Evolutionary conservation across 2,329 filamentous ascomycete genomes (phyloP).

Genomic region (Penicillium sp.): DNA sequence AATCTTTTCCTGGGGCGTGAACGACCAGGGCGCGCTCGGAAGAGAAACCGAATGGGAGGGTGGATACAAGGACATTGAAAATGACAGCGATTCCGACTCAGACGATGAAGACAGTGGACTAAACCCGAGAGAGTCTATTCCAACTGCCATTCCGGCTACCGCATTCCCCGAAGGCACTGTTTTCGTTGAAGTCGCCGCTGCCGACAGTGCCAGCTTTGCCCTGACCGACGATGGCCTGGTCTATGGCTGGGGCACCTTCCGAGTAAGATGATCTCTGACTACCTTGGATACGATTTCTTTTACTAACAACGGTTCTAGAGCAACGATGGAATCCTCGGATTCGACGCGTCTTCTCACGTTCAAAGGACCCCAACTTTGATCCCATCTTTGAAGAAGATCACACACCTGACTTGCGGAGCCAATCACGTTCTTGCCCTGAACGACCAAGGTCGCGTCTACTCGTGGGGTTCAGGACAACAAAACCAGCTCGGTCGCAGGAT

Average conservation of each 20-base stretch:
- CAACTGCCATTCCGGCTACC: conserved; percentile 48
- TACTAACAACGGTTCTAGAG: conserved; percentile 40
- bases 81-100: conserved; percentile 41
- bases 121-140: conserved; percentile 56
- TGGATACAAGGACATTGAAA: conserved; percentile 53
- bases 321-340: conserved; percentile 63
- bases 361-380: conserved; percentile 48
- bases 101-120: conserved; percentile 55
- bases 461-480: conserved; percentile 66
- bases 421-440: conserved; percentile 59
- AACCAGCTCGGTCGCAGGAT: conserved; percentile 66
- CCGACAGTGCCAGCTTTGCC: conserved; percentile 59
- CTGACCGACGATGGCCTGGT: conserved; percentile 59
- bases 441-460: conserved; percentile 57
- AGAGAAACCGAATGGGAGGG: conserved; percentile 69
- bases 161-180: conserved; percentile 52
- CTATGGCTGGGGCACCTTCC: conserved; percentile 63
- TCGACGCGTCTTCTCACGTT: conserved; percentile 46
- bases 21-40: conserved; percentile 78
- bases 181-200: conserved; percentile 57
- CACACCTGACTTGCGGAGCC: conserved; percentile 52
- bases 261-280: conserved; percentile 39
- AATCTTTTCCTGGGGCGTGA: conserved; percentile 83
- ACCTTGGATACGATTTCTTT: neutral
- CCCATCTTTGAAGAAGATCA: conserved; percentile 53